These are phyloP conservation scores for Rhizopogon sp. DNA, from an alignment of 768 basidiomycete species.

Conservation along the genomic window DNA sequence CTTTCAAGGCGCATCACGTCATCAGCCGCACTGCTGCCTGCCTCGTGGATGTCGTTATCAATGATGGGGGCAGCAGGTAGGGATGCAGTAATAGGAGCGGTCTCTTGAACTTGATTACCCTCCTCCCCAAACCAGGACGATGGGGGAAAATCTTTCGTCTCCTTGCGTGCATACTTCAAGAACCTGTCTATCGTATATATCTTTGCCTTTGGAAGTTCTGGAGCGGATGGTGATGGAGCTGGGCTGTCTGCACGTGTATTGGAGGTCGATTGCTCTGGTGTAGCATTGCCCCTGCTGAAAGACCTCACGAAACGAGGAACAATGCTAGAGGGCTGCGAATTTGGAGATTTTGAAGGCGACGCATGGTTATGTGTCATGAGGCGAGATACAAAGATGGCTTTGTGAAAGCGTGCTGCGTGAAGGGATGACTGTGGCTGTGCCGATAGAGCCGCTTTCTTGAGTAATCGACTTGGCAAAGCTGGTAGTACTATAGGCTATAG, in stretches of 20 bases:
- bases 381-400: background rate
- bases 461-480: background rate
- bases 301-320: constrained; percentile 14
- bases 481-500: no score
- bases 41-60: background rate
- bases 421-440: background rate
- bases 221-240: background rate
- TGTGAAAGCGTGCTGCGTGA: background rate
- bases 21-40: constrained; percentile 1
- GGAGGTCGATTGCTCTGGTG: constrained; percentile 9
- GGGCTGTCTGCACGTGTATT: constrained; percentile 4
- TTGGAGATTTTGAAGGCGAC: background rate
- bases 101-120: background rate
- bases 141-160: constrained; percentile 11
- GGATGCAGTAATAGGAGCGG: constrained; percentile 2
- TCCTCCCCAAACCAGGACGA: constrained; percentile 10
- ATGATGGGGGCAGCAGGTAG: constrained; percentile 5
- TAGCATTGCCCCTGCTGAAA: constrained; percentile 14
- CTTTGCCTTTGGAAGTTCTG: constrained; percentile 14
- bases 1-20: constrained; percentile 1
- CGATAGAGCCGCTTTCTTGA: background rate
- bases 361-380: constrained; percentile 8
- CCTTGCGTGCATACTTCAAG: constrained; percentile 12
- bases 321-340: background rate
- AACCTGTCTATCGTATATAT: constrained; percentile 11